These are phyloP conservation scores for Suhomyces xylopsoci DNA, from an alignment of 805 yeast genomes.

Conservation along the genomic window DNA sequence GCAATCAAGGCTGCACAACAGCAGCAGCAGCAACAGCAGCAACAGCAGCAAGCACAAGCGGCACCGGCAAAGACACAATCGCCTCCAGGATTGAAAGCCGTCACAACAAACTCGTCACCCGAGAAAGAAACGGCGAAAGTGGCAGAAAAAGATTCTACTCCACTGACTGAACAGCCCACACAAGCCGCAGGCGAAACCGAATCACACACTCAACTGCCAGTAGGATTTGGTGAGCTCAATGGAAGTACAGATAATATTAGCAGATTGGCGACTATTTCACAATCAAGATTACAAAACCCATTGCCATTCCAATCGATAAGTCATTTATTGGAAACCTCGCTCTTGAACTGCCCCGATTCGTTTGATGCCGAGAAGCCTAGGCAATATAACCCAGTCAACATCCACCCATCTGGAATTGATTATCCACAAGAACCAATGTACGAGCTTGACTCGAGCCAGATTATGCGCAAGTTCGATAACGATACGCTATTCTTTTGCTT, in stretches of 20 bases:
- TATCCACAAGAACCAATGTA: constrained; percentile 85
- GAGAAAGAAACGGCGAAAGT: constrained; percentile 5
- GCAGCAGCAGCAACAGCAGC: not conserved
- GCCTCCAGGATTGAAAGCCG: constrained; percentile 1
- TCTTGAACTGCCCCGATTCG: constrained; percentile 90
- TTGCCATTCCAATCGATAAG: constrained; percentile 52
- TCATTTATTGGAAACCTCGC: constrained; percentile 68
- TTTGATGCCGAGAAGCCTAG: constrained; percentile 84
- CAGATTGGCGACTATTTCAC: constrained; percentile 29
- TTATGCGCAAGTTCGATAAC: constrained; percentile 69
- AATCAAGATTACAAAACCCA: constrained; percentile 48
- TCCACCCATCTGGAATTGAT: constrained; percentile 85
- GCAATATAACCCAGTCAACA: constrained; percentile 70
- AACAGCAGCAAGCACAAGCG: not conserved
- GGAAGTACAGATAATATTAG: constrained; percentile 22
- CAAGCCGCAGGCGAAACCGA: not conserved
- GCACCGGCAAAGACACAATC: not conserved
- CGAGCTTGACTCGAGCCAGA: constrained; percentile 56
- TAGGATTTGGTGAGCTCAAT: constrained; percentile 9
- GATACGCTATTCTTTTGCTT: constrained; percentile 91
- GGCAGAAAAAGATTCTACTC: not conserved
- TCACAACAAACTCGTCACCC: constrained; percentile 4
- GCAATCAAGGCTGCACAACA: constrained; percentile 16
- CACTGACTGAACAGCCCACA: not conserved
- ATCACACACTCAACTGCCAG: constrained; percentile 16